These are phyloP conservation scores for Fusarium metavorans DNA, from an alignment of 2,329 filamentous ascomycete genomes.

Conservation along the genomic window DNA sequence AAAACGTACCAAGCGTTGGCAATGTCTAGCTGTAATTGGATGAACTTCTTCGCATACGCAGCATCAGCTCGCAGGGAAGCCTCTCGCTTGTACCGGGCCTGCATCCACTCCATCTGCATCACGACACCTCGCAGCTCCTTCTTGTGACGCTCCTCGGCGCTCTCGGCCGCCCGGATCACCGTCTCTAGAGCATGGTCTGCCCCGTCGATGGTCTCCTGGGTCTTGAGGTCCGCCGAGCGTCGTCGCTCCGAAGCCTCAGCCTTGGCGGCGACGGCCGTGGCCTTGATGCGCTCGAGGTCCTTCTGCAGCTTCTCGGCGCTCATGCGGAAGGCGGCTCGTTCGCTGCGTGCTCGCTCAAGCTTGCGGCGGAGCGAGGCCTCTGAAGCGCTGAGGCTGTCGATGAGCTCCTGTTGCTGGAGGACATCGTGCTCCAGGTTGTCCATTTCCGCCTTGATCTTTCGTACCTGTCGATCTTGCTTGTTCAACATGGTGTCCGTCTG, in stretches of 20 bases:
- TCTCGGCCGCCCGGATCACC: conserved; percentile 68
- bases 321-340: conserved; percentile 68
- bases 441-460: conserved; percentile 71
- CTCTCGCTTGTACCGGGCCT: conserved; percentile 84
- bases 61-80: conserved; percentile 82
- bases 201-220: conserved; percentile 49
- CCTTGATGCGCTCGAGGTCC: conserved; percentile 62
- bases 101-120: conserved; percentile 92
- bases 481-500: conserved; percentile 52
- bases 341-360: conserved; percentile 76
- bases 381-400: conserved; percentile 67
- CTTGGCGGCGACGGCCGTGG: conserved; percentile 50
- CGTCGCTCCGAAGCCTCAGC: conserved; percentile 19
- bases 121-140: conserved; percentile 84
- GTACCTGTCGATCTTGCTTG: conserved; percentile 70
- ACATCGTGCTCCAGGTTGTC: conserved; percentile 81
- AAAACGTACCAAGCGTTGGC: conserved; percentile 88
- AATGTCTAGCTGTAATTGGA: conserved; percentile 82
- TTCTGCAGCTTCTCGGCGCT: conserved; percentile 67
- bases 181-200: conserved; percentile 67
- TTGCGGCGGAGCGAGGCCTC: conserved; percentile 73
- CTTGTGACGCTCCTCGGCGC: conserved; percentile 76
- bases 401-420: conserved; percentile 74
- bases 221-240: conserved; percentile 37
- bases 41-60: conserved; percentile 87